Evolutionary conservation across 129 eudicot genomes (phyloP), one percentile per base, ranked within the genome.

Genomic region (Chrysanthemum makinoi): DNA sequence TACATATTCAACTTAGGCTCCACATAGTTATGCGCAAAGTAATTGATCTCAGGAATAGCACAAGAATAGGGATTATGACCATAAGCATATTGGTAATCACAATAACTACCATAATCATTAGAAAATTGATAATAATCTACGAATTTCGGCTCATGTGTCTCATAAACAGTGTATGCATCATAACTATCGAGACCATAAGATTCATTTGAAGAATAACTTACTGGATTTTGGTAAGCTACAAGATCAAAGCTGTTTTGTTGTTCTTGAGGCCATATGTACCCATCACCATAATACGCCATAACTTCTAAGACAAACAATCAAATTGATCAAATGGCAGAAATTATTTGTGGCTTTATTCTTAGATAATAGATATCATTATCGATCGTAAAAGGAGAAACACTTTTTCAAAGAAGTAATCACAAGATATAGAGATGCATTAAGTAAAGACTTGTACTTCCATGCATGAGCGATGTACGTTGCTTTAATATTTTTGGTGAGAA

Each of bases 201-300:
- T 48, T 80, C 70, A 62, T 72, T 62, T 49, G 62, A 24, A 65
- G 69, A 35, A 59, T 55, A 69, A 69, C 69, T 68, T 69, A 75
- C 63, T 14, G 77, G 66, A 80, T 65, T 77, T 69, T 69, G 80
- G 73, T 64, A 58, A 69, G 55, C 17, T 35, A 69, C 72, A 63
- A 49, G 68, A 77, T 75, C 73, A 46, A 75, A 75, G 43, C 33
- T 60, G 59, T 70, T 20, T 22, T 33, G 39, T 17, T 33, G 26
- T 71, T 68, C 74, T 52, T 84, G 76, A 72, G 82, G 67, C 77
- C 73, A 73, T 10, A 70, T 47, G 75, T 69, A 86, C 82, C 79
- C 83, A 82, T 82, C 86, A 18, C 69, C 66, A 76, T 66, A 70
- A 66, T 80, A 80, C 59, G 83, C 93, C 93, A 89, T 89, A 59